Evolutionary conservation across 192 early-diverging fungal genomes (phyloP).

Genomic region (Coemansia sp.): DNA sequence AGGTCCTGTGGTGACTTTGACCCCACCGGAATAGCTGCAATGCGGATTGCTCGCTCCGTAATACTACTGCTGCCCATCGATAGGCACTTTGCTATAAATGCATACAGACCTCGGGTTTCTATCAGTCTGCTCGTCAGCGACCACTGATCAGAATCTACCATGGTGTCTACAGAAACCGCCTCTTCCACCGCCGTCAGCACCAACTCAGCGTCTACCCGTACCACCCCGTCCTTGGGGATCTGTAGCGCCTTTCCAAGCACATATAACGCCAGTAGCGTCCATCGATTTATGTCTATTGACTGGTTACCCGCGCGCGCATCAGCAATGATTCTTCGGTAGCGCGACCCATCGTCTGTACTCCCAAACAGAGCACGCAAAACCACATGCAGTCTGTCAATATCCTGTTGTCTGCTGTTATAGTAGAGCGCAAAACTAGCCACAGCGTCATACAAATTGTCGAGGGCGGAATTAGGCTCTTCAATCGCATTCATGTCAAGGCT

Average conservation of each 20-base stretch:
- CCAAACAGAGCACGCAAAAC: constrained; percentile 29
- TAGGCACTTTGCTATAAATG: constrained; percentile 29
- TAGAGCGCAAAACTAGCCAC: constrained; percentile 28
- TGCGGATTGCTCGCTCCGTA: constrained; percentile 4
- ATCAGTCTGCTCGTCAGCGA: constrained; percentile 20
- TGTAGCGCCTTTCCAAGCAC: constrained; percentile 20
- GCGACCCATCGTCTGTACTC: neutral
- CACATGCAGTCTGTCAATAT: constrained; percentile 15
- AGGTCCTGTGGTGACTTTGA: constrained; percentile 8
- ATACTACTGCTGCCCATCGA: neutral
- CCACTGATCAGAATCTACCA: neutral
- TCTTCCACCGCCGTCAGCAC: constrained; percentile 5
- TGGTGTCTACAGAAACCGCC: neutral
- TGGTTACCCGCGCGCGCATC: neutral
- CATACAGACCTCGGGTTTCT: constrained; percentile 19
- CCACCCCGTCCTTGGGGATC: neutral
- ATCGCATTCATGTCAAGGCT: constrained; percentile 20
- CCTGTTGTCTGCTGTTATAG: constrained; percentile 22
- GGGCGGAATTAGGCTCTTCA: neutral
- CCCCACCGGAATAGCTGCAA: constrained; percentile 23
- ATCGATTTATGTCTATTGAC: neutral
- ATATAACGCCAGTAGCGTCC: constrained; percentile 19
- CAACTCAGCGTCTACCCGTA: neutral
- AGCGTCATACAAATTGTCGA: neutral
- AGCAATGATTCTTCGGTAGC: neutral